These are phyloP conservation scores for Boehmeria nivea DNA, from an alignment of 306 rosid species.

Conservation along the genomic window DNA sequence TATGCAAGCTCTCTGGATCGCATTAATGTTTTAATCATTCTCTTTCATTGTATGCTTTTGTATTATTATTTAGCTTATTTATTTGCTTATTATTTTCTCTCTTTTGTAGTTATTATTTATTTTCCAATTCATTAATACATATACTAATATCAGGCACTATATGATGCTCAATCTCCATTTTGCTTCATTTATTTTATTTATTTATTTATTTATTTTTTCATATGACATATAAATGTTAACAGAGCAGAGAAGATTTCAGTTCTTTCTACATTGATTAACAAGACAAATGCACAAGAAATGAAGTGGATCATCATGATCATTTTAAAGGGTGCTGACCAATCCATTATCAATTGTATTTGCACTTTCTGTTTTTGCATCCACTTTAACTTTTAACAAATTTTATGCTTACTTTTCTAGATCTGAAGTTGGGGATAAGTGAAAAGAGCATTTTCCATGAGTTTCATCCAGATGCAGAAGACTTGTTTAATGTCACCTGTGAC, in stretches of 20 bases:
- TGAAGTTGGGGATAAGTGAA: conserved; percentile 92
- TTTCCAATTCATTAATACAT: background rate
- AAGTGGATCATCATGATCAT: conserved; percentile 97
- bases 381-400: background rate
- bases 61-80: too few species aligned
- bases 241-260: conserved; percentile 71
- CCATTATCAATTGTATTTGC: conserved; percentile 3
- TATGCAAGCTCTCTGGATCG: too few species aligned
- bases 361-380: conserved; percentile 12
- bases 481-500: conserved; percentile 95
- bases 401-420: conserved; percentile 40
- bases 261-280: conserved; percentile 67
- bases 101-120: too few species aligned
- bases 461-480: conserved; percentile 97
- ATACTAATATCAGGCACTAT: too few species aligned
- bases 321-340: conserved; percentile 57
- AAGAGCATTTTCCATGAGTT: conserved; percentile 87
- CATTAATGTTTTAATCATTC: too few species aligned
- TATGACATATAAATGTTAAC: conserved; percentile 27
- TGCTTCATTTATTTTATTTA: background rate
- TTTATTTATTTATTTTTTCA: background rate
- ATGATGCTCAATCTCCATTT: too few species aligned
- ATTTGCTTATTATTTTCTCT: too few species aligned
- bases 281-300: conserved; percentile 95
- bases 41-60: too few species aligned